Evolutionary conservation across 1,284 basidiomycete genomes (phyloP).

Genomic region (Trichosporon faecale): DNA sequence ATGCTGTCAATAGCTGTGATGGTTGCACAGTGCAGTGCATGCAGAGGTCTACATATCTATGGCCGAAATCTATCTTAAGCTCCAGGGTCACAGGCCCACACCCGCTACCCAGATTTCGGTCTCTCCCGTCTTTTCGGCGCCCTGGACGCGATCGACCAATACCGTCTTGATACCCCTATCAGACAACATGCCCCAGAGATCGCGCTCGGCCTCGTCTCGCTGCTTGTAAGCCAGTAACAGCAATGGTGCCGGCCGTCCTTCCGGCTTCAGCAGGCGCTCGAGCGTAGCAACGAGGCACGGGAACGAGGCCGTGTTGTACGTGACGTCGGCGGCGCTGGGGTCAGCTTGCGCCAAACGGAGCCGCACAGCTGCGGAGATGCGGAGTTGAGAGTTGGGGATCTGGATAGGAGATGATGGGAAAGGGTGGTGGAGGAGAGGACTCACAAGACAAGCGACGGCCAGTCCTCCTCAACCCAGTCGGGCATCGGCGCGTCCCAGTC

Average conservation of each 20-base stretch:
- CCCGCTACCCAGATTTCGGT: slow-evolving; percentile 69
- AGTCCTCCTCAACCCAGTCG: slow-evolving; percentile 41
- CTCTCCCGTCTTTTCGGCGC: slow-evolving; percentile 55
- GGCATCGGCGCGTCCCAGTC: slow-evolving; percentile 72
- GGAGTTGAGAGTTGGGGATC: neutral
- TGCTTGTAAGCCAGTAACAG: slow-evolving; percentile 78
- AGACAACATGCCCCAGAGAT: slow-evolving; percentile 64
- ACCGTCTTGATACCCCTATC: slow-evolving; percentile 43
- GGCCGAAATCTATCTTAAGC: too few species aligned
- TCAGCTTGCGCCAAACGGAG: too few species aligned
- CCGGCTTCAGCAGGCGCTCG: slow-evolving; percentile 28
- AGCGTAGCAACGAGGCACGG: slow-evolving; percentile 52
- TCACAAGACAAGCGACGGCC: slow-evolving; percentile 45
- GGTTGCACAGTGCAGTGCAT: too few species aligned
- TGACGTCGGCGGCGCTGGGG: slow-evolving; percentile 78
- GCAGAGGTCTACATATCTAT: too few species aligned
- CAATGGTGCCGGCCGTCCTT: slow-evolving; percentile 15
- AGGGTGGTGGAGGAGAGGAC: slow-evolving; percentile 16
- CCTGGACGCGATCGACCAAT: slow-evolving; percentile 58
- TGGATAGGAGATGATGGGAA: too few species aligned
- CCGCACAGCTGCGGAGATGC: neutral
- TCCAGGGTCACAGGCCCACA: neutral
- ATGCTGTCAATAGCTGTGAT: neutral
- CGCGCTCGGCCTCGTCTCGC: slow-evolving; percentile 67
- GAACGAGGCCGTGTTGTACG: slow-evolving; percentile 82